Base-by-base conservation (phyloP, 2,329 filamentous ascomycete species). In the Colletotrichum sp. region DNA sequence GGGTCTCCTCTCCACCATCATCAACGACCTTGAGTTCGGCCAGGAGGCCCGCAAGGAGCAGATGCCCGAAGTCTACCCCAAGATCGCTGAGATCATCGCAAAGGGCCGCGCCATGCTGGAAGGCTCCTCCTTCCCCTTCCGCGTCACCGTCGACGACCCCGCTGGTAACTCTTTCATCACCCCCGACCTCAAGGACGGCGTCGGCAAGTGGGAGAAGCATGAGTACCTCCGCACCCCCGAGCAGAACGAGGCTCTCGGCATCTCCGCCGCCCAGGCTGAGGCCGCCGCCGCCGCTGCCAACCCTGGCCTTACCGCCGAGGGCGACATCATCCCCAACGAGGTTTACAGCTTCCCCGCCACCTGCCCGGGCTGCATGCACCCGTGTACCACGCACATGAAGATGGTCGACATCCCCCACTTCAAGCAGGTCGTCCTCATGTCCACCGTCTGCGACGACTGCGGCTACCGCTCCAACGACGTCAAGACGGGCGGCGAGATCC, bases 391-490 rank as follows among this genome's bases (percentile, higher is more conserved):
- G 12, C 96, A 98, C 85, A 98, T 98, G 95, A 98, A 98, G 89
- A 98, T 98, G 94, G 95, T 99, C 73, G 95, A 98, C 81, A 98
- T 99, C 78, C 97, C 97, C 1, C 94, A 98, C 87, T 99, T 99
- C 88, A 98, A 98, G 87, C 95, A 99, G 83, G 97, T 99, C 5
- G 93, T 98, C 55, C 90, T 99, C 80, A 99, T 98, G 95, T 96
- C 94, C 80, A 99, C 96, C 3, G 93, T 95, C 32, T 99, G 97
- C 86, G 94, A 96, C 32, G 90, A 94, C 84, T 99, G 97, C 83
- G 96, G 96, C 74, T 98, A 99, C 88, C 94, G 95, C 78, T 97
- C 94, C 80, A 99, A 98, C 85, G 97, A 99, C 84, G 95, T 99
- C 83, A 99, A 99, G 90, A 99, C 97, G 1, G 97, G 97, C 78